Conservation (phyloP, 2,329 filamentous ascomycete species). For the Drechmeria coniospora region DNA sequence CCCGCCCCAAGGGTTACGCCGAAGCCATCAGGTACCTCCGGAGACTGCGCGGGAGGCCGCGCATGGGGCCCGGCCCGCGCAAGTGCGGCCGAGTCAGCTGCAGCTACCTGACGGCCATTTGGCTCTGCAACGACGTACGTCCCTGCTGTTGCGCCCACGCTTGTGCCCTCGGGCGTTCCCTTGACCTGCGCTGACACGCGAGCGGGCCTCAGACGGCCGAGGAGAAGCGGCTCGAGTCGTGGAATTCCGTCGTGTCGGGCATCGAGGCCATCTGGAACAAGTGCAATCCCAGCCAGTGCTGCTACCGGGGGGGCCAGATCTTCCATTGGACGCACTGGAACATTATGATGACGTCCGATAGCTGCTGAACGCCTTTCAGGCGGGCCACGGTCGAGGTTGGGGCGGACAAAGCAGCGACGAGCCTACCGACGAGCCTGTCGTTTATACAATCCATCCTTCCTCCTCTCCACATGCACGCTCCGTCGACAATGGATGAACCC, state of each 20-base stretch:
- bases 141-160: neutral
- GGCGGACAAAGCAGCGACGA: too few species aligned
- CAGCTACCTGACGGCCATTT: neutral
- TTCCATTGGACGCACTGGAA: neutral
- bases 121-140: neutral
- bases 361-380: too few species aligned
- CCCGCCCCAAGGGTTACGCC: too few species aligned
- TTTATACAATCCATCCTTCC: too few species aligned
- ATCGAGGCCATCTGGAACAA: neutral
- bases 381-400: too few species aligned
- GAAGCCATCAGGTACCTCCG: neutral
- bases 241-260: neutral
- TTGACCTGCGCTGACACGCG: neutral
- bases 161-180: neutral
- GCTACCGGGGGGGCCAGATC: neutral
- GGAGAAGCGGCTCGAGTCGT: neutral
- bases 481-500: too few species aligned
- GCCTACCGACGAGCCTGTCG: too few species aligned
- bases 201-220: neutral
- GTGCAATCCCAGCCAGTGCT: neutral
- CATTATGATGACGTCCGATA: neutral
- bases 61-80: neutral
- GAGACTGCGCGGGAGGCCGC: neutral
- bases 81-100: neutral
- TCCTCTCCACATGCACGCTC: too few species aligned